Evolutionary conservation across 345 rosid species (phyloP).

Genomic region (Rubroshorea leprosula): DNA sequence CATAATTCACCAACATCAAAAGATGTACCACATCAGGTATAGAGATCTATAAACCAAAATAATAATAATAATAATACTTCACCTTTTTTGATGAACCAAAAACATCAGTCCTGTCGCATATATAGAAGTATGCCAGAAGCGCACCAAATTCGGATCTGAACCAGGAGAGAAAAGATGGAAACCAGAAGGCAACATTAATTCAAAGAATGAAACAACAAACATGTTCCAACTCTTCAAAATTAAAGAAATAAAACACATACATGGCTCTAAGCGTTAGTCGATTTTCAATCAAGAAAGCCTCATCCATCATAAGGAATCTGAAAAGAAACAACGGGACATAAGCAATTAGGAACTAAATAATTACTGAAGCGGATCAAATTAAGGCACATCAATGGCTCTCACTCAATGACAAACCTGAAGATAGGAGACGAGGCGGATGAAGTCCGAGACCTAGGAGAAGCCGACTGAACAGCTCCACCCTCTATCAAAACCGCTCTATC

Average conservation of each 20-base stretch:
- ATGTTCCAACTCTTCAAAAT: neutral
- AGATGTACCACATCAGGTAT: neutral
- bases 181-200: neutral
- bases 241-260: conserved; percentile 37
- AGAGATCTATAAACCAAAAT: neutral
- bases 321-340: conserved; percentile 12
- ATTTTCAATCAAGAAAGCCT: conserved; percentile 78
- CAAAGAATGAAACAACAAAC: neutral
- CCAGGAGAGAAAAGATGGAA: conserved; percentile 3
- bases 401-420: conserved; percentile 39
- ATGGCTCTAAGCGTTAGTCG: conserved; percentile 79
- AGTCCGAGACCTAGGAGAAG: conserved; percentile 64
- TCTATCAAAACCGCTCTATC: conserved; percentile 75
- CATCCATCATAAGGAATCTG: conserved; percentile 82
- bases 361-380: neutral
- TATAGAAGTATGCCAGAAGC: conserved; percentile 60
- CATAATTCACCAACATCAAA: conserved; percentile 7
- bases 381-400: neutral
- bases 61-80: conserved; percentile 12
- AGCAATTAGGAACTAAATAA: neutral
- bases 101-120: conserved; percentile 89
- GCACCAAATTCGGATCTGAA: conserved; percentile 70
- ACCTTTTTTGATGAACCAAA: conserved; percentile 82
- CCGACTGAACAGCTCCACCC: conserved; percentile 76
- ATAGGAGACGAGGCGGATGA: conserved; percentile 47